Conservation (phyloP, 176 grass and related monocot species). For the Paspalum vaginatum region DNA sequence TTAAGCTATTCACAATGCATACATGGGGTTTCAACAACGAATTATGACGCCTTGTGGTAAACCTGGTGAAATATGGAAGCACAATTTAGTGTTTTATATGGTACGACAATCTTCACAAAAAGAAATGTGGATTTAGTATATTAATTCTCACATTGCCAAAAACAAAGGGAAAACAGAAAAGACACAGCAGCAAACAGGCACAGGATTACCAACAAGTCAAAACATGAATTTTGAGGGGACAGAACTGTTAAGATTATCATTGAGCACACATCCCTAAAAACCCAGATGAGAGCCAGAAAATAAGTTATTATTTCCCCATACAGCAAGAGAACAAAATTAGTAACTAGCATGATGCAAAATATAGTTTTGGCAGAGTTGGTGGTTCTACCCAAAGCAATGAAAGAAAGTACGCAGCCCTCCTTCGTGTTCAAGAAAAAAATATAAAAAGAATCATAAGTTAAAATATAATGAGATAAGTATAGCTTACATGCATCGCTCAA, state of each 20-base stretch:
- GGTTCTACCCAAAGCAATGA: background rate
- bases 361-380: constrained; percentile 9
- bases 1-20: constrained; percentile 41
- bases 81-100: constrained; percentile 1
- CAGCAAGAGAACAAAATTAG: background rate
- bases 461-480: background rate
- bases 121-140: background rate
- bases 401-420: background rate
- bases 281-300: background rate
- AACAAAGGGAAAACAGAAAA: background rate
- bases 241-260: background rate
- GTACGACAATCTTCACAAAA: background rate
- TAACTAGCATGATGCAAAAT: constrained; percentile 16
- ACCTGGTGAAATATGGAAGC: constrained; percentile 47
- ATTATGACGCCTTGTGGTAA: constrained; percentile 43
- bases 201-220: background rate
- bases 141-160: background rate
- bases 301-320: constrained; percentile 3
- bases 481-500: background rate
- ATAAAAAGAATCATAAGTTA: constrained; percentile 1
- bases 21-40: background rate
- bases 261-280: constrained; percentile 20
- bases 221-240: background rate
- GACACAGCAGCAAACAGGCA: background rate
- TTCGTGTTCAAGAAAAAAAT: no score